Evolutionary conservation across 2,329 filamentous ascomycete genomes (phyloP).

Genomic region (Fusarium caatingaense): DNA sequence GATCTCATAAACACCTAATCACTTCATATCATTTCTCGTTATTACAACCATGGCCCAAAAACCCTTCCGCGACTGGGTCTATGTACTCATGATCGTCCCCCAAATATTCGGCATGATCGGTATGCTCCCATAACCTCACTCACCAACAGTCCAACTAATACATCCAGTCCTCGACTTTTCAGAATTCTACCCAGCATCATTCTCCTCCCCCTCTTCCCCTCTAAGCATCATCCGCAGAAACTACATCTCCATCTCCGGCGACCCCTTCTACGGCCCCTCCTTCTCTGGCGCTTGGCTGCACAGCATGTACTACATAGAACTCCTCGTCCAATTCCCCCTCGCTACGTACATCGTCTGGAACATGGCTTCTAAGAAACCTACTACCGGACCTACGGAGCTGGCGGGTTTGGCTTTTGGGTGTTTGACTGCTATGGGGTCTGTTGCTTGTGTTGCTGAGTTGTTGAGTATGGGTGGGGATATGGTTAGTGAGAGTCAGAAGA

Average conservation of each 20-base stretch:
- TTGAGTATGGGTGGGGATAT: constrained; percentile 60
- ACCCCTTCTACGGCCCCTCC: constrained; percentile 62
- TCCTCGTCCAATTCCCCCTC: constrained; percentile 62
- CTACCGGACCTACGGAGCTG: constrained; percentile 58
- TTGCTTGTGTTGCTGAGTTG: constrained; percentile 63
- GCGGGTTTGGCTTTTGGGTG: constrained; percentile 63
- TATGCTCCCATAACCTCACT: constrained; percentile 29
- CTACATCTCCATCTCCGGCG: constrained; percentile 62
- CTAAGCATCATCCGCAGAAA: constrained; percentile 58
- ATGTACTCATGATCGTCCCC: constrained; percentile 49
- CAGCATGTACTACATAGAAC: constrained; percentile 63
- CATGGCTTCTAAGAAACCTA: constrained; percentile 52
- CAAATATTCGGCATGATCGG: constrained; percentile 54
- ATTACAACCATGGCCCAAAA: constrained; percentile 42
- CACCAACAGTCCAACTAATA: constrained; percentile 11
- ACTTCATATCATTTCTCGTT: no score
- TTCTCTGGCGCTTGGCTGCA: constrained; percentile 62
- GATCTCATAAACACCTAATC: background rate
- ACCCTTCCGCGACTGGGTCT: constrained; percentile 50
- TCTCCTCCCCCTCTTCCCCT: constrained; percentile 59
- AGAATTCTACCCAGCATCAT: constrained; percentile 61
- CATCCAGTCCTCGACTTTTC: constrained; percentile 65
- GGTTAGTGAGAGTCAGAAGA: constrained; percentile 59
- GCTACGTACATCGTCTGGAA: constrained; percentile 59
- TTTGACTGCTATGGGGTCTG: constrained; percentile 63